These are phyloP conservation scores for Aspergillus persii DNA, from an alignment of 2,329 filamentous ascomycete species.

Conservation along the genomic window DNA sequence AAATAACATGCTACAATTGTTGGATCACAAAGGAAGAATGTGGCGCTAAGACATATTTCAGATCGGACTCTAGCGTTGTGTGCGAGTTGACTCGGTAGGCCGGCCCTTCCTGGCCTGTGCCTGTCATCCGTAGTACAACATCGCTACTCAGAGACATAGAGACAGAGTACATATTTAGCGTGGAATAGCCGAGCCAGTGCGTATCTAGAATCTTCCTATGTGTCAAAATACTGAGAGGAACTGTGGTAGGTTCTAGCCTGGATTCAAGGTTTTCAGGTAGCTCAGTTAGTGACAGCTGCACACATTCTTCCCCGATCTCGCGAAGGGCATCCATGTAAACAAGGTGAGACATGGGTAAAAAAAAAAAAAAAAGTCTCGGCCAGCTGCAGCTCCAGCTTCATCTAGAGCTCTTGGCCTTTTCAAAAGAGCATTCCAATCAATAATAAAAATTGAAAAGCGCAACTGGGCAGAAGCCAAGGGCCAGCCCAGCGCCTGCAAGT, in stretches of 20 bases:
- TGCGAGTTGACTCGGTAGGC: not conserved
- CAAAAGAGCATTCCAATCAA: not conserved
- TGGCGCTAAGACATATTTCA: not conserved
- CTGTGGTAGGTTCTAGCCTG: too few relatives aligned
- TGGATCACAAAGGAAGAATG: not conserved
- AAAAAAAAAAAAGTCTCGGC: not conserved
- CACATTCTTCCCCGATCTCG: too few relatives aligned
- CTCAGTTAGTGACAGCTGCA: too few relatives aligned
- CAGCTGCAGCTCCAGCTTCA: not conserved
- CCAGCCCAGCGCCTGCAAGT: constrained; percentile 2
- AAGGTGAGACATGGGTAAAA: not conserved
- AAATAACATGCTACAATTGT: not conserved
- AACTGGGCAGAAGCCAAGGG: too few relatives aligned
- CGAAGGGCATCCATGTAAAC: too few relatives aligned
- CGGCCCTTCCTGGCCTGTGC: not conserved
- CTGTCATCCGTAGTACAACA: too few relatives aligned
- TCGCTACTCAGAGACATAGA: too few relatives aligned
- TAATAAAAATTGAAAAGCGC: not conserved
- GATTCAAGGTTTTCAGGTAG: too few relatives aligned
- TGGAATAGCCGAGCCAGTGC: too few relatives aligned
- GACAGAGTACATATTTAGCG: too few relatives aligned
- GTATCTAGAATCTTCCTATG: too few relatives aligned
- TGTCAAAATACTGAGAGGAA: too few relatives aligned
- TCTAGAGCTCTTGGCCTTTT: not conserved
- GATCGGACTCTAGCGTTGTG: not conserved